Evolutionary conservation across 805 yeast genomes (phyloP).

Genomic region (Myxozyma melibiosi): DNA sequence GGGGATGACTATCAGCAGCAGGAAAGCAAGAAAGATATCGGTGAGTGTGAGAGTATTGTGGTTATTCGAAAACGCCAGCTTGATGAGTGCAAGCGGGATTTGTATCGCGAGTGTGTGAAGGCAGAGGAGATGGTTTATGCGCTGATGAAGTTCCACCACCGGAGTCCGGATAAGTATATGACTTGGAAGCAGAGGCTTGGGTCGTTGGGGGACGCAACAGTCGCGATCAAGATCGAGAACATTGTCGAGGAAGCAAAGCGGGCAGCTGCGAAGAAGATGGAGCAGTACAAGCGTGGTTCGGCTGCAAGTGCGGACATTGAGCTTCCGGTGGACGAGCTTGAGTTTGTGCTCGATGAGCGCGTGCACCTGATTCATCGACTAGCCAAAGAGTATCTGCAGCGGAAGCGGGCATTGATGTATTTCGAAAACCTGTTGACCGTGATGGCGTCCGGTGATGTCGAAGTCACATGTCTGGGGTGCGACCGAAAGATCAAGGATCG

Average conservation of each 20-base stretch:
- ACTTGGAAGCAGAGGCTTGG: constrained; percentile 8
- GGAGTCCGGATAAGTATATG: not conserved
- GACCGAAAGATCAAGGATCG: not conserved
- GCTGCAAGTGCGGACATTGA: not conserved
- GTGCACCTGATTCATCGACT: constrained; percentile 8
- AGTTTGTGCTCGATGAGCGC: not conserved
- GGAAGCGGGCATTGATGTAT: constrained; percentile 8
- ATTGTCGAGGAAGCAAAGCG: not conserved
- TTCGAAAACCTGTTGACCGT: constrained; percentile 2
- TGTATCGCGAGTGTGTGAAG: not conserved
- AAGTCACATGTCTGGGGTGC: constrained; percentile 7
- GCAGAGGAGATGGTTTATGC: constrained; percentile 11
- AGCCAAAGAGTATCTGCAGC: constrained; percentile 8
- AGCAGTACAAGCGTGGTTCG: not conserved
- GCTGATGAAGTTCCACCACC: not conserved
- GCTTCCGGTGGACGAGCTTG: constrained; percentile 6
- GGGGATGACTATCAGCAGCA: not conserved
- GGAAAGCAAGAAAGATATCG: not conserved
- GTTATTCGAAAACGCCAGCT: not conserved
- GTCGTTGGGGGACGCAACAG: constrained; percentile 7
- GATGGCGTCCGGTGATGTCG: not conserved
- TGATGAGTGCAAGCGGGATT: constrained; percentile 6
- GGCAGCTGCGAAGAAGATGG: not conserved
- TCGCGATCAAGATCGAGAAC: not conserved
- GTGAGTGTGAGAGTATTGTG: constrained; percentile 12